A percentile compares a stretch with the other conserved stretches of the same genome.
phyloP scores from a whole-genome alignment of 148 eudicot genomes.

The Drosera capensis region DNA sequence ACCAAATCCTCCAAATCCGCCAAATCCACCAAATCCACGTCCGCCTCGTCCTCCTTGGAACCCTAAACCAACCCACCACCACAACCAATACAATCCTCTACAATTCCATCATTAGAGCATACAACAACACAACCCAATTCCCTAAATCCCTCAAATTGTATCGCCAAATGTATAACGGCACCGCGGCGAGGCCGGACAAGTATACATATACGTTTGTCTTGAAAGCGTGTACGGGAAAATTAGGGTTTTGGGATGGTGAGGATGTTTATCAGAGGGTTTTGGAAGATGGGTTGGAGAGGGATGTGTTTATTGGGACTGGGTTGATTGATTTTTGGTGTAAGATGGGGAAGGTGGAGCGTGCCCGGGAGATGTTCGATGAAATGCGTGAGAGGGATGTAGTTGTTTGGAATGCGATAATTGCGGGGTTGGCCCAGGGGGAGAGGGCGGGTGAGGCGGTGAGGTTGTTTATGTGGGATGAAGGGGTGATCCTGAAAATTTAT shows the following conservation, averaged over 20 bases:
- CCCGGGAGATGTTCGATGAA: constrained; percentile 45
- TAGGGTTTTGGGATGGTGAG: constrained; percentile 35
- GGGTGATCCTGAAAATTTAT: constrained; percentile 47
- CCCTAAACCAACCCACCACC: constrained; percentile 12
- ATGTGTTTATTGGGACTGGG: constrained; percentile 49
- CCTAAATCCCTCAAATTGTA: constrained; percentile 29
- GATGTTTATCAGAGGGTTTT: constrained; percentile 29
- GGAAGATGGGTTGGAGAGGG: constrained; percentile 20
- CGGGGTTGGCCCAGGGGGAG: constrained; percentile 36
- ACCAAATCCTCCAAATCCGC: no score
- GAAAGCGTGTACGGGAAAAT: constrained; percentile 47
- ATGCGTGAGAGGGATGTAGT: constrained; percentile 52
- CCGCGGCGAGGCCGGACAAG: constrained; percentile 35
- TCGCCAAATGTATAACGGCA: constrained; percentile 18
- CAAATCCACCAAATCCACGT: constrained; percentile 42
- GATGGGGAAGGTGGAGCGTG: constrained; percentile 28
- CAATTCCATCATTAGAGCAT: constrained; percentile 65
- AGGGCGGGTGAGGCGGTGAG: constrained; percentile 18
- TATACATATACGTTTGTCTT: constrained; percentile 51
- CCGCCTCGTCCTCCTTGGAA: constrained; percentile 28
- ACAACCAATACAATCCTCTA: constrained; percentile 28
- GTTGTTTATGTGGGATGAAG: constrained; percentile 26
- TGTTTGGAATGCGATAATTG: constrained; percentile 58
- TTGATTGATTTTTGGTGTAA: constrained; percentile 60
- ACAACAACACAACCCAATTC: constrained; percentile 16